Conservation (phyloP, 257 asterid species). For the Mitragyna speciosa region DNA sequence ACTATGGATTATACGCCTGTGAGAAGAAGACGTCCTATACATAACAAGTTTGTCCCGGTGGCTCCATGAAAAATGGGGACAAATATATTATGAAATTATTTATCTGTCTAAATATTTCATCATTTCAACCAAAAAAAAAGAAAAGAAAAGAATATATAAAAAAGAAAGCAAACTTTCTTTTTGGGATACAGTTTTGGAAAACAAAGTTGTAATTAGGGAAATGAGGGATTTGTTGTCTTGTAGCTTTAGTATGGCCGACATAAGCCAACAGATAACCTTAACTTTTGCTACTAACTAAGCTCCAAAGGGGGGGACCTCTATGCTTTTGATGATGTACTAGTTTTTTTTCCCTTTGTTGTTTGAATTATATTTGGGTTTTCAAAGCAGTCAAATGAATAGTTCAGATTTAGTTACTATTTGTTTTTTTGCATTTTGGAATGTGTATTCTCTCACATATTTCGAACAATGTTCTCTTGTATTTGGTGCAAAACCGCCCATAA, state of each 20-base stretch:
- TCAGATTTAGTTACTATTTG: too few species aligned
- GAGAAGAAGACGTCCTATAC: slow-evolving; percentile 69
- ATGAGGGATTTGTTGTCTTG: slow-evolving; percentile 45
- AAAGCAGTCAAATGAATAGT: neutral
- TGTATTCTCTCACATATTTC: slow-evolving; percentile 9
- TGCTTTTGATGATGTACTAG: neutral
- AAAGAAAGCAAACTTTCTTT: neutral
- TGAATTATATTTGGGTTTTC: slow-evolving; percentile 7
- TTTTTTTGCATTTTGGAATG: neutral
- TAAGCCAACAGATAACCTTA: slow-evolving; percentile 25
- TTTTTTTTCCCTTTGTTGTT: slow-evolving; percentile 3
- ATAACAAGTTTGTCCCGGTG: slow-evolving; percentile 56
- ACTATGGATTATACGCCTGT: slow-evolving; percentile 72
- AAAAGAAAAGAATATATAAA: neutral
- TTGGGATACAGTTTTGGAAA: slow-evolving; percentile 13
- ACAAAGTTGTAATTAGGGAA: slow-evolving; percentile 31
- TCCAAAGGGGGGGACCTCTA: neutral
- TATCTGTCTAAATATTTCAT: neutral
- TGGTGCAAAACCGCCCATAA: slow-evolving; percentile 7
- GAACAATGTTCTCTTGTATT: neutral
- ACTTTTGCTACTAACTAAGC: slow-evolving; percentile 36
- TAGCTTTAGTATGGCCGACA: slow-evolving; percentile 54
- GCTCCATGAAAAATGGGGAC: slow-evolving; percentile 46
- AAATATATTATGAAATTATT: neutral
- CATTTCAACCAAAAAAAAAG: neutral